Percentiles rank a stretch among this genome's conserved stretches.
Conservation (phyloP, 495 filamentous ascomycete genomes). For the Hypoxylon intermedium region DNA sequence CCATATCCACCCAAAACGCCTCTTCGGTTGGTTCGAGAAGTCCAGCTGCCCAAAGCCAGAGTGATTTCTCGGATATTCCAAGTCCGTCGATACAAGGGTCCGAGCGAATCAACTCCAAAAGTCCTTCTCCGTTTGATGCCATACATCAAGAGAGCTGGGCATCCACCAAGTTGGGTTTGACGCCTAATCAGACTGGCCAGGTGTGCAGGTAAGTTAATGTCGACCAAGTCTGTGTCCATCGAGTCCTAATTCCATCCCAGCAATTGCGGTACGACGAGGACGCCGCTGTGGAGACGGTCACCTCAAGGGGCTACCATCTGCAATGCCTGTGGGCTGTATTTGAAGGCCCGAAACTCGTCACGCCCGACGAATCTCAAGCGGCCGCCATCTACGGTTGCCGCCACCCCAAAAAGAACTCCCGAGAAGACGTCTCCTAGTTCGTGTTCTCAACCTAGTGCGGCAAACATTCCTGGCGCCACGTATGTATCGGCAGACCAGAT, state of each 20-base stretch:
- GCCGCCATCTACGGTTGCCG: conserved; percentile 54
- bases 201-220: conserved; percentile 59
- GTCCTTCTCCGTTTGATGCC: conserved; percentile 42
- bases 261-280: conserved; percentile 93
- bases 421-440: conserved; percentile 46
- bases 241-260: conserved; percentile 54
- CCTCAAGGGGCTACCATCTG: conserved; percentile 94
- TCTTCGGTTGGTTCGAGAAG: conserved; percentile 38
- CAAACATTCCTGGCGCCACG: conserved; percentile 66
- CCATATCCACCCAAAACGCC: conserved; percentile 29
- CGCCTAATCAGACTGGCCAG: conserved; percentile 51
- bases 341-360: conserved; percentile 88
- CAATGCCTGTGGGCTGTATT: conserved; percentile 95
- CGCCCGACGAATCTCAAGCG: conserved; percentile 89
- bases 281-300: conserved; percentile 92
- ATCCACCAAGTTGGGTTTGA: conserved; percentile 13
- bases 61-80: conserved; percentile 38
- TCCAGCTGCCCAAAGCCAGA: conserved; percentile 37
- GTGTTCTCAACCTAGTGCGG: conserved; percentile 39
- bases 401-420: conserved; percentile 46
- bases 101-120: conserved; percentile 42
- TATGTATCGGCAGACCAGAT: conserved; percentile 78
- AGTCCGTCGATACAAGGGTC: conserved; percentile 42
- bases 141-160: conserved; percentile 34
- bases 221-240: background rate